Conservation (phyloP, 2,329 filamentous ascomycete species). For the Aspergillus fumigatiaffinis region DNA sequence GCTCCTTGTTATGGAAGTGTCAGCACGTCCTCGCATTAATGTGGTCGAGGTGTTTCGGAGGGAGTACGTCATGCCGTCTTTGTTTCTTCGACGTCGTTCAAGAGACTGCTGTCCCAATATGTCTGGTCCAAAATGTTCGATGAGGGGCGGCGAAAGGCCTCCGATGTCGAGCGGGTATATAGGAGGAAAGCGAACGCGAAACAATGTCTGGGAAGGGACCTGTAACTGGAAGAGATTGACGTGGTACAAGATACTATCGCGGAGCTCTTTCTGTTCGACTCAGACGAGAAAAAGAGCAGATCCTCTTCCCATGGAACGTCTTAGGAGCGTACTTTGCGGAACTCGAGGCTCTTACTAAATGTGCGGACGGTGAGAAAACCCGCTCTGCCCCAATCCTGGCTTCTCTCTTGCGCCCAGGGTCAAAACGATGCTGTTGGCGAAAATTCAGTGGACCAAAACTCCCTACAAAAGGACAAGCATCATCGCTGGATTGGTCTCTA, state of each 20-base stretch:
- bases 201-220: constrained; percentile 15
- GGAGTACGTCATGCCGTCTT: constrained; percentile 29
- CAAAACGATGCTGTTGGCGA: constrained; percentile 11
- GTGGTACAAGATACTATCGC: constrained; percentile 14
- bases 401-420: constrained; percentile 11
- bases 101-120: not conserved
- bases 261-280: constrained; percentile 16
- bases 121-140: not conserved
- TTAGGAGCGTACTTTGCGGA: constrained; percentile 24
- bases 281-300: constrained; percentile 20
- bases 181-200: constrained; percentile 11
- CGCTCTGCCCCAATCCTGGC: constrained; percentile 16
- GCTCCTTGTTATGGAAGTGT: constrained; percentile 32
- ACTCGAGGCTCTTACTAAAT: constrained; percentile 26
- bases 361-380: constrained; percentile 22
- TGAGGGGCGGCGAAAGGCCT: constrained; percentile 6
- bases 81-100: not conserved
- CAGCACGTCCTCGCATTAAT: constrained; percentile 17
- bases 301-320: constrained; percentile 17
- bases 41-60: constrained; percentile 7
- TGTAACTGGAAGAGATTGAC: constrained; percentile 25
- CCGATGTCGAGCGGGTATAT: constrained; percentile 5
- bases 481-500: not conserved
- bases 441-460: constrained; percentile 4
- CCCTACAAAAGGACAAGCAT: constrained; percentile 3